Conservation (phyloP, 345 rosid species). For the Firmiana major region DNA sequence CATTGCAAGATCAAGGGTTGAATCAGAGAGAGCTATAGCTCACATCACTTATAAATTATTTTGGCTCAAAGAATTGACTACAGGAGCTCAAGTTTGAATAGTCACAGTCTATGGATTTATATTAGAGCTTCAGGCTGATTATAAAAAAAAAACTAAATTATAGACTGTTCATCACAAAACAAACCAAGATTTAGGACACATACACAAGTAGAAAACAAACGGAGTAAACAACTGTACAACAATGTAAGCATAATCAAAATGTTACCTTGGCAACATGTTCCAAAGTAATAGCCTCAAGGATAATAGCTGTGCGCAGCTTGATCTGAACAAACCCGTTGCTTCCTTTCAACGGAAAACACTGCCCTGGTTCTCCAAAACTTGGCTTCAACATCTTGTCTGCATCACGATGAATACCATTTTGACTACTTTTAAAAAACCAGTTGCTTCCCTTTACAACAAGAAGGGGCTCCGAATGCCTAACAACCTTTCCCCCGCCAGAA, state of each 20-base stretch:
- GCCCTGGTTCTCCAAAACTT: constrained; percentile 94
- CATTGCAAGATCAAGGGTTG: neutral
- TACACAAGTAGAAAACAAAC: too few relatives aligned
- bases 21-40: neutral
- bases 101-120: neutral
- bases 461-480: constrained; percentile 67
- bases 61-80: too few relatives aligned
- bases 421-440: constrained; percentile 34
- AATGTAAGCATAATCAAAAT: too few relatives aligned
- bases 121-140: neutral
- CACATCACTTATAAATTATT: neutral
- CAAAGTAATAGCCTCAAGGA: constrained; percentile 71
- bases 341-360: constrained; percentile 83
- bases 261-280: too few relatives aligned
- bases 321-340: constrained; percentile 58
- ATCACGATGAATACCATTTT: constrained; percentile 38
- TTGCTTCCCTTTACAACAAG: constrained; percentile 33
- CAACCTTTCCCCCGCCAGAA: constrained; percentile 60
- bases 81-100: neutral
- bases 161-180: neutral
- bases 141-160: neutral
- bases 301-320: constrained; percentile 25
- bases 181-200: too few relatives aligned
- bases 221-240: too few relatives aligned
- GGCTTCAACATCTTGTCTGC: constrained; percentile 78